Evolutionary conservation across 2,329 filamentous ascomycete genomes (phyloP), one percentile per base, ranked within the genome.

Genomic region (Claviceps arundinis): DNA sequence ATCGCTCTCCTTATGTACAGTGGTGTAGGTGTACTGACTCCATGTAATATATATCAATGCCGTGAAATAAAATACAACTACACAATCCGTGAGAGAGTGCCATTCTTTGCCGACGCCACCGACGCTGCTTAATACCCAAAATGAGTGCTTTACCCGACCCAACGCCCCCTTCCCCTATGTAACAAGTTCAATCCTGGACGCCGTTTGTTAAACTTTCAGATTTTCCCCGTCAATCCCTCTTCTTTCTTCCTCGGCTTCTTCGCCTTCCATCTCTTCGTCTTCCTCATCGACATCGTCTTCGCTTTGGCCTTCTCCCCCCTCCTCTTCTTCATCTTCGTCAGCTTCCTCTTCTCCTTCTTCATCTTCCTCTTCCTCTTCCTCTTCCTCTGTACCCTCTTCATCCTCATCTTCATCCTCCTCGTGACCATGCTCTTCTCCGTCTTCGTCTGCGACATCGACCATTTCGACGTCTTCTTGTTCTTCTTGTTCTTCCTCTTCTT

Each of bases 391-490:
- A 13, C 9, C 45, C 16, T 53, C 54, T 13, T 48, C 54, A 4
- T 52, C 52, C 3, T 47, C 55, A 1, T 56, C 56, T 5, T 60
- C 55, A 45, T 56, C 56, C 1, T 54, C 57, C 19, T 56, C 58
- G 0, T 55, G 52, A 3, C 53, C 57, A 3, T 56, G 54, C 24
- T 54, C 56, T 7, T 51, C 55, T 4, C 52, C 50, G 1, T 37
- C 50, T 5, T 48, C 53, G 19, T 48, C 58, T 1, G 52, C 58
- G 1, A 41, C 54, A 7, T 56, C 56, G n/a, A 50, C 55, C 11
- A 52, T 54, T 26, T 56, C 55, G 7, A 47, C 54, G 37, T 55
- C 55, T 40, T 49, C 60, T 8, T 60, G 55, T 26, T 62, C 61
- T 4, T 68, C 61, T 2, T 57, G 61, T 2, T 55, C 56, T 14